phyloP scores from a whole-genome alignment of 352 stramenopile genomes.

The Globisporangium cylindrosporum region DNA sequence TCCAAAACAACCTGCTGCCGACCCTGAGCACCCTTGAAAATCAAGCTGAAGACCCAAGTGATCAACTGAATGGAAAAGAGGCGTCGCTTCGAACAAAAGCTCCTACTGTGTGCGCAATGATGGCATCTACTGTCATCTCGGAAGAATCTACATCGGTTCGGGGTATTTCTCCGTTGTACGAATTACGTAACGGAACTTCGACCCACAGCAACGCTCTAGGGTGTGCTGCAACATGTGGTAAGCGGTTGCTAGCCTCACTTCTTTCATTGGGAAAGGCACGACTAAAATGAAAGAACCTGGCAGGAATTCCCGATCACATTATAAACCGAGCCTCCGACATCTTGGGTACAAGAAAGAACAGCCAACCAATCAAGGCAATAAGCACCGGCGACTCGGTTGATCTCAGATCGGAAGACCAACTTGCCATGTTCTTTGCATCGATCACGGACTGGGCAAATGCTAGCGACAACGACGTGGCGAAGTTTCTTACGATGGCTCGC shows the following conservation, averaged over 20 bases:
- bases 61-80: not conserved
- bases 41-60: not conserved
- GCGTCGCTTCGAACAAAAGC: not conserved
- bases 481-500: conserved; percentile 51
- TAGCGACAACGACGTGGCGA: conserved; percentile 37
- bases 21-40: not conserved
- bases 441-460: conserved; percentile 49
- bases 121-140: conserved; percentile 35
- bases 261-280: not conserved
- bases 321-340: conserved; percentile 46
- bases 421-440: conserved; percentile 42
- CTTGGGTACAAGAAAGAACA: conserved; percentile 31
- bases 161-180: conserved; percentile 47
- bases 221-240: conserved; percentile 68
- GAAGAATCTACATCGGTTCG: conserved; percentile 18
- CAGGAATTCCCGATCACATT: conserved; percentile 45
- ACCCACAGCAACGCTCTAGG: conserved; percentile 69
- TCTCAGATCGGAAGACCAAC: conserved; percentile 40
- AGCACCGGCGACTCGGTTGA: conserved; percentile 23
- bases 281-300: conserved; percentile 1
- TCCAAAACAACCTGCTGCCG: conserved; percentile 42
- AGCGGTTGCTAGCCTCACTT: not conserved
- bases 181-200: conserved; percentile 57
- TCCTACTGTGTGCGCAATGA: conserved; percentile 48
- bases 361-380: conserved; percentile 22